Base-by-base conservation (phyloP, 2,329 filamentous ascomycete genomes). In the Microcyclosporella mali region DNA sequence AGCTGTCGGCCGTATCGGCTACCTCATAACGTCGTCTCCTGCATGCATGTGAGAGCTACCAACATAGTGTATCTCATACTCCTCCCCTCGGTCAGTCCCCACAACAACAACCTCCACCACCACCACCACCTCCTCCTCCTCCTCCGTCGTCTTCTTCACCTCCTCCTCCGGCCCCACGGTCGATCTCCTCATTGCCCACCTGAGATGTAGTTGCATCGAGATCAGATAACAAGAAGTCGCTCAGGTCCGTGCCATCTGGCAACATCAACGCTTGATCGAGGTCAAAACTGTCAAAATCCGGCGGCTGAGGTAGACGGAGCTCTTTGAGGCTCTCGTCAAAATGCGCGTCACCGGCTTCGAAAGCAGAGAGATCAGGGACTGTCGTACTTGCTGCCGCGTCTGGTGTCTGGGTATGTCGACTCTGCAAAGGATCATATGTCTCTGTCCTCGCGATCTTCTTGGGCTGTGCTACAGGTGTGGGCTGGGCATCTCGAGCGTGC, bases 401-500 rank as follows among this genome's bases (percentile, higher is more conserved):
- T 39, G 27, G 16, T 17, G 27, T 14, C 28, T 32, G 37, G 4
- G 21, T 18, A 9, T 39, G 37, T 3, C 27, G 27, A n/a, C 21
- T 28, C 19, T 39, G 37, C 6, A 27, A 3, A 11, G 37, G 12
- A 29, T 39, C 37, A 16, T 32, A 21, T 11, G 10, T 34, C 15
- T 37, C 40, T 15, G 49, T 43, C 11, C 41, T 49, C 30, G 47
- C 43, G 12, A 45, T 27, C 9, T 52, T 41, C 28, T 54, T 54
- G 7, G 41, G 35, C 27, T 44, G 17, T 14, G 46, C 33, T 14
- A 37, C 39, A 9, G 53, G 49, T 8, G 50, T 37, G 2, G 54
- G 48, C 21, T 57, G 52, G 7, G 47, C 43, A 12, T 53, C 56
- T 16, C 57, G 50, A 7, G 59, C 58, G 43, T 62, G 59, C 43